Conservation (phyloP, 2,329 filamentous ascomycete species). For the Parastagonospora nodorum region DNA sequence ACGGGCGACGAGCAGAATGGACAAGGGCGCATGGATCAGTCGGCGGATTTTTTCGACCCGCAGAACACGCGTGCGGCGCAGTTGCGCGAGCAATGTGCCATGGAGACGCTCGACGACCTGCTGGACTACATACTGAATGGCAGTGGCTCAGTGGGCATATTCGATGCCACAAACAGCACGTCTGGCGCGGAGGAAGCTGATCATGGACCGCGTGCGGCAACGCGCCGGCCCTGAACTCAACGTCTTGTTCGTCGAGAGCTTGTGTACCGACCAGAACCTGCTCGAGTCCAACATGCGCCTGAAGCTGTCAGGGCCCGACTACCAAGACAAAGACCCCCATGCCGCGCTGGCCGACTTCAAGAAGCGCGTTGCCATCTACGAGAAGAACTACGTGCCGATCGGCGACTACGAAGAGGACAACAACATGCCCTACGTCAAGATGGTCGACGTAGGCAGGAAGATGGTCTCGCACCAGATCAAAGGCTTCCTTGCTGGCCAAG, state of each 20-base stretch:
- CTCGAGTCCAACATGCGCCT: conserved; percentile 96
- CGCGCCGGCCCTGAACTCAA: conserved; percentile 84
- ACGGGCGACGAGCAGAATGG: conserved; percentile 34
- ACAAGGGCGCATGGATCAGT: conserved; percentile 75
- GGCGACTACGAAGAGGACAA: conserved; percentile 89
- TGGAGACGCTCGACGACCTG: conserved; percentile 90
- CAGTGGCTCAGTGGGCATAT: conserved; percentile 88
- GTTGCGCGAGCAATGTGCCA: conserved; percentile 86
- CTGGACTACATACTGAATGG: conserved; percentile 83
- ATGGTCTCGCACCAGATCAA: conserved; percentile 87
- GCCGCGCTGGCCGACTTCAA: conserved; percentile 90
- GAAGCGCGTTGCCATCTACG: conserved; percentile 87
- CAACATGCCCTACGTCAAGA: conserved; percentile 93
- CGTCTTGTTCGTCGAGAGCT: conserved; percentile 93
- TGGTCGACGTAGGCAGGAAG: conserved; percentile 97
- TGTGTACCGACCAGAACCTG: conserved; percentile 82
- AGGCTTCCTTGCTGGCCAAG: conserved; percentile 89
- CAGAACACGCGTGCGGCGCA: conserved; percentile 80
- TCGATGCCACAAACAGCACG: conserved; percentile 97
- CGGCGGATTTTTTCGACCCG: conserved; percentile 92
- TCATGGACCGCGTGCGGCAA: conserved; percentile 81
- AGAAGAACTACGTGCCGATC: conserved; percentile 89
- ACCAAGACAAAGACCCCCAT: conserved; percentile 87
- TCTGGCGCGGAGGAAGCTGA: conserved; percentile 78
- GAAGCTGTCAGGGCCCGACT: conserved; percentile 94